Base-by-base conservation (phyloP, 352 stramenopile species). In the Phytophthora podocarpi region DNA sequence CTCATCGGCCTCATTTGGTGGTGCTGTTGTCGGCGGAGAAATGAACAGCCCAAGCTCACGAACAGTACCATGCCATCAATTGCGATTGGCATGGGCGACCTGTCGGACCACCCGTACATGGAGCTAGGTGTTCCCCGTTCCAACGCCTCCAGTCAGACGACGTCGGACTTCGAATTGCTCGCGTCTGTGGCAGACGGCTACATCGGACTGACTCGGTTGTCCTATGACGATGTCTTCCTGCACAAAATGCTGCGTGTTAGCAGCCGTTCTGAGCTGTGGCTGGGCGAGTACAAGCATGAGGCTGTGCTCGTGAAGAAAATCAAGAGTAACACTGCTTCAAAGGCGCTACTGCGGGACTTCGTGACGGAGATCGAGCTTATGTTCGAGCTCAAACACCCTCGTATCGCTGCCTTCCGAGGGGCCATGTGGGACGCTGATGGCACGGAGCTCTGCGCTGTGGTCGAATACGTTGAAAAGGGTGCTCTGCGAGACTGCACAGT, bases 351-450 rank as follows among this genome's bases (percentile, higher is more conserved):
- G 49, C 83, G 79, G 24, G 83, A 89, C 62, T 91, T 90, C 52
- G 79, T 92, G 24, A 87, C 83, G n/a, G 83, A 92, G 57, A 87
- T 92, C 32, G 81, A 90, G 71, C 74, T 87, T 37, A 92, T 92
- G 71, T 76, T 84, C 28, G 70, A 78, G 50, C 75, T 91, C 23
- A 75, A 86, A 36, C 79, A 93, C 41, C 64, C 81, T 20, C 76
- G 78, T 3, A 89, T 93, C 49, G 78, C 84, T 20, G 71, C 72
- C n/a, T 93, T 93, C 59, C 71, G 71, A 21, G 83, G 83, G 8
- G 80, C 83, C 12, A 85, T 92, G 68, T 92, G 81, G 83, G 80
- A 92, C 62, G 72, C 75, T 11, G 76, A 83, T 47, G 81, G 77
- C 37, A 79, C 81, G 12, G 83, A 92, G 52, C 65, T 92, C 20